Conservation (phyloP, 2,329 filamentous ascomycete species). For the Cladophialophora psammophila region DNA sequence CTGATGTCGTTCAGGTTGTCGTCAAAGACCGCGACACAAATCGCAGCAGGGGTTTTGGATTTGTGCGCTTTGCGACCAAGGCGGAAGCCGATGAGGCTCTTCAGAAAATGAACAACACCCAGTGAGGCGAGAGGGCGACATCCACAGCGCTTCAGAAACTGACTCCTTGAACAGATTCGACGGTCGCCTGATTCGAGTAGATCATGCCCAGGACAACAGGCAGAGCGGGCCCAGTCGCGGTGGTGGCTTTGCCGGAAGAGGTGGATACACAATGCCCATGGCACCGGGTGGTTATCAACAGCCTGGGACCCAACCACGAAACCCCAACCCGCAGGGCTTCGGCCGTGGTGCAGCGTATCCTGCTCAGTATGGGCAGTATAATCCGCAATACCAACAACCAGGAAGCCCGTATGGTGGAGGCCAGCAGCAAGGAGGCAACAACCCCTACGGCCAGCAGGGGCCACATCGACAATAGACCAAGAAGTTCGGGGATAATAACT, state of each 20-base stretch:
- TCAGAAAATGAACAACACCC: conserved; percentile 59
- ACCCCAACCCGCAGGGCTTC: conserved; percentile 33
- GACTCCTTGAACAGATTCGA: conserved; percentile 72
- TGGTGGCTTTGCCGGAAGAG: conserved; percentile 53
- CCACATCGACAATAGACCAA: conserved; percentile 31
- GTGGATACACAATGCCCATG: conserved; percentile 53
- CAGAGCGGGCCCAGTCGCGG: conserved; percentile 63
- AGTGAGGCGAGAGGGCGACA: conserved; percentile 66
- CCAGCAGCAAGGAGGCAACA: conserved; percentile 31
- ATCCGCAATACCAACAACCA: conserved; percentile 35
- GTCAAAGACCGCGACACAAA: conserved; percentile 97
- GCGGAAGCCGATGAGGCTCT: conserved; percentile 53
- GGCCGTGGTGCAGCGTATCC: conserved; percentile 42
- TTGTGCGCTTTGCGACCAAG: conserved; percentile 78
- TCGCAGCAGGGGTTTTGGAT: conserved; percentile 95
- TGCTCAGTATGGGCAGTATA: conserved; percentile 33
- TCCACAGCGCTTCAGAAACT: conserved; percentile 26
- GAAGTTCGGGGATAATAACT: conserved; percentile 4
- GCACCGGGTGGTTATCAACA: conserved; percentile 46
- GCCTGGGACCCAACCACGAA: conserved; percentile 42
- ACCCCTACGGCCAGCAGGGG: conserved; percentile 33
- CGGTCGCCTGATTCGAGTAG: conserved; percentile 90
- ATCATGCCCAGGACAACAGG: conserved; percentile 87
- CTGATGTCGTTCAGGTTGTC: conserved; percentile 71
- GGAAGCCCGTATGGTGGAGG: conserved; percentile 37